Base-by-base conservation (phyloP, 371 early-diverging fungal genomes). In the Mortierella sp. region DNA sequence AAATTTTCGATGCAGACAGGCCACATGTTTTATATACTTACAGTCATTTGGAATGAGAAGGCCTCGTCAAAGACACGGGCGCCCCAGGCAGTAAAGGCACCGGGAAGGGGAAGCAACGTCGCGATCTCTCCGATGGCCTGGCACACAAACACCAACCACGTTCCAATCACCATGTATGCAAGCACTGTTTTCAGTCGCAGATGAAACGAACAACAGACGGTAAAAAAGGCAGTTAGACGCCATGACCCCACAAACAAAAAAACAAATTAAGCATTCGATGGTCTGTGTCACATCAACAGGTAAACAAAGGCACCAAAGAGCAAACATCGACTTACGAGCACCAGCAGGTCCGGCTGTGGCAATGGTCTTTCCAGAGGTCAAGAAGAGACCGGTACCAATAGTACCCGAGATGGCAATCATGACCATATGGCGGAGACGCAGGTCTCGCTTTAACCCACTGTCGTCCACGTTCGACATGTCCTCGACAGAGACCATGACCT, bases 121-220 rank as follows among this genome's bases (percentile, higher is more conserved):
- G 94, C 90, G 93, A 96, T 94, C 79, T 96, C 96, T 75, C 95
- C 96, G 70, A 96, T 88, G 55, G 94, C 91, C 80, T 94, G 92
- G 86, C 93, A 91, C n/a, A 95, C 92, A 70, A 91, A 94, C 66
- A 90, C 95, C 7, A 96, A 93, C 87, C 94, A 88, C 34, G 91
- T 71, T 68, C 95, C 95, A 16, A 93, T 91, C 34, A 92, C 70
- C 9, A 77, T 75, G 66, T 93, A 96, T 37, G 92, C 93, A 7
- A 94, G 77, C 67, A 95, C 86, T 16, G 91, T 87, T 31, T n/a
- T 14, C 7, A 47, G 22, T 6, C 5, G 34, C 29, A 29, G 7
- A 58, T 6, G 6, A 50, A 8, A 19, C 19, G 8, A 58, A 2
- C 31, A 31, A 26, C 26, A 53, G 22, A 26, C 2, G 11, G 26